Conservation (phyloP, 2,329 filamentous ascomycete species). For the Aspergillus sojae region DNA sequence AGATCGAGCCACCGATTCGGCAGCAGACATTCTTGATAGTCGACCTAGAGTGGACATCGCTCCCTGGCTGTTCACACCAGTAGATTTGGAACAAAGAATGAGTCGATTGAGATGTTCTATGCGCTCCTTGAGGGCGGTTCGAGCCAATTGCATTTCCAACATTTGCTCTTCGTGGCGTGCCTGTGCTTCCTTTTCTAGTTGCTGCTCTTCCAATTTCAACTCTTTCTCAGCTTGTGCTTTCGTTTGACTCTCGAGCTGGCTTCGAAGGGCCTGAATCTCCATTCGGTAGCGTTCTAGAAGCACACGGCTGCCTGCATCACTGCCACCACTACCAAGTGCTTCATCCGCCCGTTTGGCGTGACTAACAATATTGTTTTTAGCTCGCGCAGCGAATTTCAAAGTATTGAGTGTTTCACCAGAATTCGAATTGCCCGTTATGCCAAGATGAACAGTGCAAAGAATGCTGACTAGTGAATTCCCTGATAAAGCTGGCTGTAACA, state of each 20-base stretch:
- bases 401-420: conserved; percentile 91
- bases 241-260: conserved; percentile 80
- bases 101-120: conserved; percentile 96
- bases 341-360: conserved; percentile 95
- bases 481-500: conserved; percentile 89
- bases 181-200: conserved; percentile 78
- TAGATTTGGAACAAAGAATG: conserved; percentile 93
- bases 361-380: conserved; percentile 97
- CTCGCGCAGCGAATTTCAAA: conserved; percentile 91
- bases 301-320: conserved; percentile 80
- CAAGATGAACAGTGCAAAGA: conserved; percentile 91
- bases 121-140: conserved; percentile 92
- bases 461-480: conserved; percentile 96
- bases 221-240: conserved; percentile 67
- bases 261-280: conserved; percentile 82
- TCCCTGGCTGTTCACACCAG: conserved; percentile 82
- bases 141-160: conserved; percentile 95
- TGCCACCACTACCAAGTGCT: conserved; percentile 73
- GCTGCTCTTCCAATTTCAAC: conserved; percentile 67
- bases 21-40: conserved; percentile 62
- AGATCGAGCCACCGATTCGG: conserved; percentile 53
- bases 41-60: conserved; percentile 69
- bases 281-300: conserved; percentile 89
- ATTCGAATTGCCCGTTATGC: conserved; percentile 72
- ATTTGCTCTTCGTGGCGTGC: conserved; percentile 94